Evolutionary conservation across 169 alveolate species (phyloP).

Genomic region (Plasmodium sp.): DNA sequence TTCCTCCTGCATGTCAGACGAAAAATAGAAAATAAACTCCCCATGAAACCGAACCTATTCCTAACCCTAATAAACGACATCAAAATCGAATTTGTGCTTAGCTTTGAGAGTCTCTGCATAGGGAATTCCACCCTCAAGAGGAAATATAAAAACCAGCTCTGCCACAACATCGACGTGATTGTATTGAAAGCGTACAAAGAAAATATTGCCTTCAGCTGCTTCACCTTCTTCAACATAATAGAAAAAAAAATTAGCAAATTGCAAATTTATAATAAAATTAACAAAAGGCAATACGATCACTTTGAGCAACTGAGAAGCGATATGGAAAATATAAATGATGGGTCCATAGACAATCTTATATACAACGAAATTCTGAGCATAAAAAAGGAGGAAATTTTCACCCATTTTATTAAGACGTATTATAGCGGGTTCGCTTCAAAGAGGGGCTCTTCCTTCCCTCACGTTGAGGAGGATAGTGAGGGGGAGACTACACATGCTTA

Average conservation of each 20-base stretch:
- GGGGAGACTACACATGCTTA: background rate
- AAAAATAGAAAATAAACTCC: slow-evolving; percentile 53
- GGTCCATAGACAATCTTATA: slow-evolving; percentile 37
- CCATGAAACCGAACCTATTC: slow-evolving; percentile 60
- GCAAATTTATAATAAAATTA: slow-evolving; percentile 23
- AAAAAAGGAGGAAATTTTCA: slow-evolving; percentile 45
- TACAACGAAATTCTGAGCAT: slow-evolving; percentile 42
- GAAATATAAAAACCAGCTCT: slow-evolving; percentile 22
- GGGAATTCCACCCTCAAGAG: slow-evolving; percentile 27
- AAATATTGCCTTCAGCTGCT: slow-evolving; percentile 58
- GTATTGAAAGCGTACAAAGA: slow-evolving; percentile 61
- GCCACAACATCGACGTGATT: slow-evolving; percentile 17
- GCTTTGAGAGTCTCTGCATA: slow-evolving; percentile 21
- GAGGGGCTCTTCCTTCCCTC: background rate
- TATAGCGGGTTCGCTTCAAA: background rate
- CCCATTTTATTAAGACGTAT: slow-evolving; percentile 21
- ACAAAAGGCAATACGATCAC: background rate
- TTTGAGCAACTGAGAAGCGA: slow-evolving; percentile 12
- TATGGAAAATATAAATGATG: background rate
- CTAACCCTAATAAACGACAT: slow-evolving; percentile 37
- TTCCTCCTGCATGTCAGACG: slow-evolving; percentile 32
- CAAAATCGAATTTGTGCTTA: slow-evolving; percentile 19
- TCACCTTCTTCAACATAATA: slow-evolving; percentile 33
- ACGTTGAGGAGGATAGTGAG: background rate
- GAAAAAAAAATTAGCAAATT: slow-evolving; percentile 18